A percentile compares a stretch with the other conserved stretches of the same genome.
phyloP scores from a whole-genome alignment of 2,329 filamentous ascomycete species.

The Fusarium guadeloupense region DNA sequence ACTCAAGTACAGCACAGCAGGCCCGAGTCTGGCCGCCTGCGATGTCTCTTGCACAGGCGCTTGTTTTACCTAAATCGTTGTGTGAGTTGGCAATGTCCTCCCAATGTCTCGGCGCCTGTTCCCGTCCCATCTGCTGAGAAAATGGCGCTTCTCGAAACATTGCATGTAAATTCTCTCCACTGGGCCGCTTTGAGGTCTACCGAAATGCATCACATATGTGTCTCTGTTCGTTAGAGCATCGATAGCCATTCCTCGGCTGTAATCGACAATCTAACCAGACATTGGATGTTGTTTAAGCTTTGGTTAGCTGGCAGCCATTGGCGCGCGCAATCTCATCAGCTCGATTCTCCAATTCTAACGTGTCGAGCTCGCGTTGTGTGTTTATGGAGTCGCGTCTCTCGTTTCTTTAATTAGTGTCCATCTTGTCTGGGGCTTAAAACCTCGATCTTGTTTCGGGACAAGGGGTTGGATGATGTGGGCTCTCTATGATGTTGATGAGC shows the following conservation, averaged over 20 bases:
- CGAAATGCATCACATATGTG: background rate
- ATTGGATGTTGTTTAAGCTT: conserved; percentile 20
- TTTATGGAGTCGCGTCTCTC: conserved; percentile 22
- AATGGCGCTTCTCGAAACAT: conserved; percentile 42
- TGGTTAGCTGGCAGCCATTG: background rate
- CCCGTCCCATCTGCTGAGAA: conserved; percentile 6
- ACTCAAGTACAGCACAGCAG: conserved; percentile 11
- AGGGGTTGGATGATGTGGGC: conserved; percentile 1
- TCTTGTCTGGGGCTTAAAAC: conserved; percentile 8
- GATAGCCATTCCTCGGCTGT: conserved; percentile 27
- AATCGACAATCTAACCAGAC: conserved; percentile 7
- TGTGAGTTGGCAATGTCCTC: conserved; percentile 17
- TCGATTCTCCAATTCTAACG: conserved; percentile 17
- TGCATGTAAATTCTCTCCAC: conserved; percentile 26
- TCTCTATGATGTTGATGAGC: background rate
- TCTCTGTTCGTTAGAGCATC: conserved; percentile 2
- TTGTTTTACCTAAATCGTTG: conserved; percentile 31
- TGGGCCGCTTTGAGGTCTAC: conserved; percentile 18
- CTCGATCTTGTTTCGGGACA: conserved; percentile 8
- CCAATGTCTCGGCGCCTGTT: conserved; percentile 26
- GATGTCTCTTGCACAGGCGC: conserved; percentile 25
- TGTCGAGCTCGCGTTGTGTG: conserved; percentile 23
- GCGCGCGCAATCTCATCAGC: conserved; percentile 25
- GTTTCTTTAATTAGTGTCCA: conserved; percentile 9
- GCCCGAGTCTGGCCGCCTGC: conserved; percentile 20